Evolutionary conservation across 2,329 filamentous ascomycete genomes (phyloP).

Genomic region (Ceratocystis cacaofunesta): DNA sequence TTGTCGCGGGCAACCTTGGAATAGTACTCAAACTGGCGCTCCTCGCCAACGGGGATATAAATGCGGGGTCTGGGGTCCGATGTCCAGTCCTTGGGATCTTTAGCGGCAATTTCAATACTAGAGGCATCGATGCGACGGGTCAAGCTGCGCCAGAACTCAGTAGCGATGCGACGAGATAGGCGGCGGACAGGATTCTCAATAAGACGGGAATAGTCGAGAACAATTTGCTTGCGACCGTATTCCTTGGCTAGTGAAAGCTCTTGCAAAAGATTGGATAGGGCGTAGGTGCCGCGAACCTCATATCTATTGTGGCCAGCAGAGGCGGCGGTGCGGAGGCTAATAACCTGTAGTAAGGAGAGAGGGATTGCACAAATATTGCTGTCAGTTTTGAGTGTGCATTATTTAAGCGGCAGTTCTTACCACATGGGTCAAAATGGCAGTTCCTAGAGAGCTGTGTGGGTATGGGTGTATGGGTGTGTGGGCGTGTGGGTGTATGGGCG

Average conservation of each 20-base stretch:
- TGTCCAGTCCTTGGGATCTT: slow-evolving; percentile 93
- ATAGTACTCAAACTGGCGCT: slow-evolving; percentile 85
- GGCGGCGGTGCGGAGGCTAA: slow-evolving; percentile 68
- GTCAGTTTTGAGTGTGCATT: slow-evolving; percentile 13
- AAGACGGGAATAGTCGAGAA: slow-evolving; percentile 77
- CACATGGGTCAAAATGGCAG: slow-evolving; percentile 8
- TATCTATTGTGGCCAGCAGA: slow-evolving; percentile 78
- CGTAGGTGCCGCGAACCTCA: slow-evolving; percentile 89
- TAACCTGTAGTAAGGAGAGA: slow-evolving; percentile 37
- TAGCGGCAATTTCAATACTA: slow-evolving; percentile 71
- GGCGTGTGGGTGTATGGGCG: too few relatives aligned
- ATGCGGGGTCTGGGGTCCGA: slow-evolving; percentile 76
- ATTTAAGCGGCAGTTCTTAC: slow-evolving; percentile 1
- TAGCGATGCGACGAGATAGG: slow-evolving; percentile 69
- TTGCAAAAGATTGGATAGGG: slow-evolving; percentile 90
- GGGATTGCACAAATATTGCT: slow-evolving; percentile 9
- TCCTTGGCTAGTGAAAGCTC: slow-evolving; percentile 87
- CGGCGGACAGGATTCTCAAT: slow-evolving; percentile 92
- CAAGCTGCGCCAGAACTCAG: slow-evolving; percentile 84
- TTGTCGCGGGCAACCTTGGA: slow-evolving; percentile 58
- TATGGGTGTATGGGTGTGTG: background rate
- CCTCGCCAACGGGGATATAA: slow-evolving; percentile 72
- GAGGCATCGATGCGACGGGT: slow-evolving; percentile 82
- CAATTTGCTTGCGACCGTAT: slow-evolving; percentile 74
- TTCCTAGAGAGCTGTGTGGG: background rate